Conservation (phyloP, 2,329 filamentous ascomycete genomes). For the Ascochyta rabiei region DNA sequence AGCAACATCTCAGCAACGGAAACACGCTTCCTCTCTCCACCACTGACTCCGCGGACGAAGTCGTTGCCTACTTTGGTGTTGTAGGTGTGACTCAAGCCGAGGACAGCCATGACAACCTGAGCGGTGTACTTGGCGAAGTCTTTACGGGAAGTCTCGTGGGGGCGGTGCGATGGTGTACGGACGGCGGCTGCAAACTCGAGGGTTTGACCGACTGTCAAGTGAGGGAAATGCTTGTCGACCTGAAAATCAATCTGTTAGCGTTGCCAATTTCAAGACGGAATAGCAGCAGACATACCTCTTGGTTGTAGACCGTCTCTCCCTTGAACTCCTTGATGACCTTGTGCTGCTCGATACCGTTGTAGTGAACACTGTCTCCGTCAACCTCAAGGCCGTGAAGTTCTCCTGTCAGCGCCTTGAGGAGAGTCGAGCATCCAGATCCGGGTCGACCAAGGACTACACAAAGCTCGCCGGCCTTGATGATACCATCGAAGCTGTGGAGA, state of each 20-base stretch:
- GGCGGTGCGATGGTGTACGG: conserved; percentile 54
- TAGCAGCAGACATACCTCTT: conserved; percentile 42
- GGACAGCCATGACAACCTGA: conserved; percentile 59
- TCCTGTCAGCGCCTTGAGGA: conserved; percentile 67
- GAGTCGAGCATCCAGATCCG: conserved; percentile 67
- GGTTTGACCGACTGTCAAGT: conserved; percentile 63
- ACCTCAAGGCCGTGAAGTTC: conserved; percentile 65
- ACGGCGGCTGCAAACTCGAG: conserved; percentile 62
- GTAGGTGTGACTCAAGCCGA: conserved; percentile 61
- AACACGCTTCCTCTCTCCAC: conserved; percentile 67
- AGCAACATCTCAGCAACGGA: conserved; percentile 62
- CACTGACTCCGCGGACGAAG: conserved; percentile 66
- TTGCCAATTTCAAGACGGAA: background rate
- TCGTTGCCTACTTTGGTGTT: conserved; percentile 64
- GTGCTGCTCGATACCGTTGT: conserved; percentile 59
- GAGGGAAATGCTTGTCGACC: conserved; percentile 60
- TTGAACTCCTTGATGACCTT: conserved; percentile 56
- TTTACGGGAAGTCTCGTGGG: conserved; percentile 47
- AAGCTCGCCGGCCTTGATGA: conserved; percentile 58
- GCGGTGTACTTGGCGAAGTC: conserved; percentile 55
- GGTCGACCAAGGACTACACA: conserved; percentile 56
- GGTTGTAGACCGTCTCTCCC: conserved; percentile 55
- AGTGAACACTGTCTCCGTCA: conserved; percentile 62
- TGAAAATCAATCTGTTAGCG: background rate
- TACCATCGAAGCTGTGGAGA: conserved; percentile 59